Conservation (phyloP, 371 early-diverging fungal species). For the Haplosporangium sp. region DNA sequence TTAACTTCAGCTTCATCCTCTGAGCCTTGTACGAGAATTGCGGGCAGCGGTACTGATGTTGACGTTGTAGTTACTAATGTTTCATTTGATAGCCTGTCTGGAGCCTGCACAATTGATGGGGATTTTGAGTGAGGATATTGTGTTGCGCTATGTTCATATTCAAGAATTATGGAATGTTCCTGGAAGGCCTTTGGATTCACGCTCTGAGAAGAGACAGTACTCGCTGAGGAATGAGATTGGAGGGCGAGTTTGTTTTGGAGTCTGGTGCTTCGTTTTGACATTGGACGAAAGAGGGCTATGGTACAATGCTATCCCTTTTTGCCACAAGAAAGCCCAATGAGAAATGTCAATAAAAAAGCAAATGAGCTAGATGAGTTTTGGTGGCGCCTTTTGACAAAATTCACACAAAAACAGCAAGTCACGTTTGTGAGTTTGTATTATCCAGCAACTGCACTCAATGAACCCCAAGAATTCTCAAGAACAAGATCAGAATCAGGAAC, state of each 20-base stretch:
- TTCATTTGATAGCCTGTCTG: not conserved
- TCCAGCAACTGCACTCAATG: not conserved
- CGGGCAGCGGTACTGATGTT: not conserved
- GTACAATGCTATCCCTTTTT: not conserved
- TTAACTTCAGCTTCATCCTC: constrained; percentile 16
- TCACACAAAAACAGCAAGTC: not conserved
- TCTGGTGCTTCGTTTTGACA: not conserved
- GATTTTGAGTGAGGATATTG: not conserved
- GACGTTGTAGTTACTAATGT: not conserved
- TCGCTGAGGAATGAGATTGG: not conserved
- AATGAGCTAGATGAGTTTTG: constrained; percentile 1
- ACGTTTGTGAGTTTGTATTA: not conserved
- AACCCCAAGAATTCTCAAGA: not conserved
- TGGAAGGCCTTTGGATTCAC: not conserved
- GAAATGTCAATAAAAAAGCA: not conserved
- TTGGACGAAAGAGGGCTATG: not conserved
- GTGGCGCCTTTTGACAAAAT: not conserved
- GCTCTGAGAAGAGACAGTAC: not conserved
- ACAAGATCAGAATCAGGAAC: not conserved
- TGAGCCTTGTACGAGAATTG: constrained; percentile 12
- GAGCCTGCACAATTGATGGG: not conserved
- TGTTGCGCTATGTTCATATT: not conserved
- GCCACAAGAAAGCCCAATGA: not conserved
- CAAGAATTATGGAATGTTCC: not conserved
- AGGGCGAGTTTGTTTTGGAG: not conserved